Evolutionary conservation across 2,329 filamentous ascomycete genomes (phyloP), one percentile per base, ranked within the genome.

Genomic region (Diaporthe longicolla): DNA sequence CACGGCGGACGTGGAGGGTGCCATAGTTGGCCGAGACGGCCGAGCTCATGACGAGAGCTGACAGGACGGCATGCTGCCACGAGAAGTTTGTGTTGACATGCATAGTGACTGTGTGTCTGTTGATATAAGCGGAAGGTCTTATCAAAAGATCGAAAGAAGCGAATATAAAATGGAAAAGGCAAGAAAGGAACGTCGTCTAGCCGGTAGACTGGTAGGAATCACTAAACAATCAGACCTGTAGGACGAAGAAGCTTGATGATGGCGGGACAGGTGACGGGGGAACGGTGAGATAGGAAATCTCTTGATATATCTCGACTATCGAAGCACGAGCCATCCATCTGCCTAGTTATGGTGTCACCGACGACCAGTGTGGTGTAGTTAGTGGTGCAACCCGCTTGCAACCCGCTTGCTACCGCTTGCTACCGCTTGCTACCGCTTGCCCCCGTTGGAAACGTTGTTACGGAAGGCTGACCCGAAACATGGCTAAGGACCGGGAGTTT

Each of bases 21-120:
- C 48, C 63, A 35, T 71, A 71, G 70, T 71, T 71, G 43, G 70
- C 70, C 24, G 70, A 63, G 26, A 71, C 70, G 43, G 70, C 70
- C 7, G 55, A 61, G 70, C 70, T 71, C 70, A 71, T 71, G 55
- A 71, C 57, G 57, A 71, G 70, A 48, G 70, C 70, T n/a, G 70
- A 71, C 54, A 71, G 70, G 55, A 71, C 37, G 70, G 70, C 70
- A 26, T 63, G 70, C 55, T 71, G 54, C 70, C 54, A 63, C 29
- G 70, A 61, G 37, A 63, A 21, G 4, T 26, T 71, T 32, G 57
- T 45, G 26, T 61, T 71, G 54, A 45, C 54, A 15, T 59, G 54
- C 68, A 71, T 71, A 54, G 63, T 68, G 63, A 68, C 63, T 68
- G 63, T 52, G 29, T 29, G 24, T 65, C 32, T 19, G 3, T 35